Base-by-base conservation (phyloP, 352 stramenopile species). In the Globisporangium middletonii region DNA sequence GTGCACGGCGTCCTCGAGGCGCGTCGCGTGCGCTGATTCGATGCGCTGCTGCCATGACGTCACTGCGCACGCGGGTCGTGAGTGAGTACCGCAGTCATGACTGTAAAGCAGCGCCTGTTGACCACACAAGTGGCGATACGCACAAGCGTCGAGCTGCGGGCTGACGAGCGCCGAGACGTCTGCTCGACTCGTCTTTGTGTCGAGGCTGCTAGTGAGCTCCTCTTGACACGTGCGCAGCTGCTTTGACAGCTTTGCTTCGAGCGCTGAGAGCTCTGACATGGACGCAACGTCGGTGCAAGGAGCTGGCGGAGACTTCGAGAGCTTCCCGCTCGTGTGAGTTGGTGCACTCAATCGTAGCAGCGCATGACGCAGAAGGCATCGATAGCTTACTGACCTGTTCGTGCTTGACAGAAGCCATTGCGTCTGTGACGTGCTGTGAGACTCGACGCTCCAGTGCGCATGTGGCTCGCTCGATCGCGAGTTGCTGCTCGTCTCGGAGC, bases 101-200 rank as follows among this genome's bases (percentile, higher is more conserved):
- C 16, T 5, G 4, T 4, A 47, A 6, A 47, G 42, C 16, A 26
- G 28, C 9, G 13, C 18, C 3, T 16, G 41, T 46, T 1, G 13
- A 19, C n/a, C 13, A 4, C 18, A 12, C 41, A 46, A 46, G 18
- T 19, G 41, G 33, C 33, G 9, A 0, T 38, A 56, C 71, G 28
- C 65, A 79, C 74, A 53, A 0, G 69, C 62, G 54, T 81, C 69
- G 60, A 83, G 70, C 37, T 81, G 75, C 1, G 54, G 64, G 28
- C 51, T 67, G 9, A 83, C 61, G n/a, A 75, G 64, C 45, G 78
- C 75, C 2, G 44, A 38, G 1, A 70, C 11, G 12, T 81, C 73
- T 18, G 28, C 65, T 62, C 65, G 71, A 43, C 44, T 66, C 16
- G 67, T 33, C 26, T 70, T 75, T 19, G 64, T 54, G n/a, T 50